phyloP scores from a whole-genome alignment of 345 rosid species.

The Lumnitzera littorea region DNA sequence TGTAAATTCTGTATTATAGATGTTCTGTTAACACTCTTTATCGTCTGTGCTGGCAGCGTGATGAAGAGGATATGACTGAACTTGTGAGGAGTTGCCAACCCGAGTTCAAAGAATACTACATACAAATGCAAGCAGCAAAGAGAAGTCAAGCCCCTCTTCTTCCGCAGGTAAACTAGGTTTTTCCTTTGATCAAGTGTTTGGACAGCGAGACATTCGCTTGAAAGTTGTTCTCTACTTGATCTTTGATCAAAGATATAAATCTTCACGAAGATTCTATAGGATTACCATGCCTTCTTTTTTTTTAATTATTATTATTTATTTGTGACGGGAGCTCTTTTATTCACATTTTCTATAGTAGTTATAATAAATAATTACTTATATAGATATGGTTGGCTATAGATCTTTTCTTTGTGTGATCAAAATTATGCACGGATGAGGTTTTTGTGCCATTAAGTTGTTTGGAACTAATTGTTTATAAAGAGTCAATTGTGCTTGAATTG shows the following conservation, averaged over 20 bases:
- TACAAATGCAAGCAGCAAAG: slow-evolving; percentile 94
- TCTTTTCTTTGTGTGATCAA: too few species aligned
- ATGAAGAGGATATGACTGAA: slow-evolving; percentile 73
- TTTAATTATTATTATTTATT: too few species aligned
- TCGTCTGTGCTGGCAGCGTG: slow-evolving; percentile 49
- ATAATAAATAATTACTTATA: too few species aligned
- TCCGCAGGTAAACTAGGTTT: slow-evolving; percentile 47
- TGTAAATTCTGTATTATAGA: background rate
- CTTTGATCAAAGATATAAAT: background rate
- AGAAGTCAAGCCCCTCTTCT: slow-evolving; percentile 92
- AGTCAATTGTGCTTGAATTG: background rate
- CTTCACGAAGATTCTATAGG: too few species aligned
- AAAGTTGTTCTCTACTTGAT: background rate
- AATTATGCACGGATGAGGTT: too few species aligned
- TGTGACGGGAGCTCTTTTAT: background rate
- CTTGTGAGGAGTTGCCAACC: slow-evolving; percentile 68
- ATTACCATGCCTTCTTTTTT: too few species aligned
- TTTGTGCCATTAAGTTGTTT: background rate
- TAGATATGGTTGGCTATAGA: too few species aligned
- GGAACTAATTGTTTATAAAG: background rate
- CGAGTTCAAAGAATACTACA: slow-evolving; percentile 81
- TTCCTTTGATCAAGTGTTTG: slow-evolving; percentile 3
- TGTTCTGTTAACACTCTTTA: background rate
- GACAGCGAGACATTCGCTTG: background rate
- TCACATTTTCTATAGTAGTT: background rate